Base-by-base conservation (phyloP, 2,329 filamentous ascomycete species). In the Chaetomiaceae sp. region DNA sequence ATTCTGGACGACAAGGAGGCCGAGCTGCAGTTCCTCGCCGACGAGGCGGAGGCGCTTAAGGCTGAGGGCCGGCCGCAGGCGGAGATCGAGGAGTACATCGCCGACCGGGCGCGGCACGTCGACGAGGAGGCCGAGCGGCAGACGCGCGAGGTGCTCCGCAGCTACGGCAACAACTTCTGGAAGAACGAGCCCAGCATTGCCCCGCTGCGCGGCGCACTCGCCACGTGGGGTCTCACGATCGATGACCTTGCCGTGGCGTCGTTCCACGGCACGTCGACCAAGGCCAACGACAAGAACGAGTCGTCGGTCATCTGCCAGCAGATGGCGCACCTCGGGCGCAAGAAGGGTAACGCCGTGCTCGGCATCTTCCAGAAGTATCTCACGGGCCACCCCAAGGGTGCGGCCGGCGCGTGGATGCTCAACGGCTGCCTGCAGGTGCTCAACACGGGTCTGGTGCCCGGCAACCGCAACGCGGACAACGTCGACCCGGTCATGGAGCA, bases 321-420 rank as follows among this genome's bases (percentile, higher is more conserved):
- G 71, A 81, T 98, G 68, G 83, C 84, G 59, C 94, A 98, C 65
- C 83, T 98, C 43, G 93, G 93, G 56, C 87, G 93, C 60, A 85
- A 84, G 70, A 96, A 96, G 82, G 93, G 94, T 62, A 98, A 98
- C 62, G 90, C 93, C 26, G 76, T 98, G 12, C 71, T 97, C 55
- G 93, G 90, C 74, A 90, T 98, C 66, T 98, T 97, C 86, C 93
- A 98, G 72, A 98, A 98, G 72, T 97, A 94, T 68, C 83, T 98
- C 52, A 98, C 94, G 45, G 93, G 93, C 68, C 93, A 98, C 67
- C 93, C 93, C 62, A 98, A 98, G 82, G 93, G 93, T 83, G 91
- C 93, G 61, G 93, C 93, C 50, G 93, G 93, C 75, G 93, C 91
- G 39, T 98, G 93, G 90, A 98, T 98, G 93, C 83, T 98, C 79